Base-by-base conservation (phyloP, 1,284 basidiomycete genomes). In the Vanrija humicola region DNA sequence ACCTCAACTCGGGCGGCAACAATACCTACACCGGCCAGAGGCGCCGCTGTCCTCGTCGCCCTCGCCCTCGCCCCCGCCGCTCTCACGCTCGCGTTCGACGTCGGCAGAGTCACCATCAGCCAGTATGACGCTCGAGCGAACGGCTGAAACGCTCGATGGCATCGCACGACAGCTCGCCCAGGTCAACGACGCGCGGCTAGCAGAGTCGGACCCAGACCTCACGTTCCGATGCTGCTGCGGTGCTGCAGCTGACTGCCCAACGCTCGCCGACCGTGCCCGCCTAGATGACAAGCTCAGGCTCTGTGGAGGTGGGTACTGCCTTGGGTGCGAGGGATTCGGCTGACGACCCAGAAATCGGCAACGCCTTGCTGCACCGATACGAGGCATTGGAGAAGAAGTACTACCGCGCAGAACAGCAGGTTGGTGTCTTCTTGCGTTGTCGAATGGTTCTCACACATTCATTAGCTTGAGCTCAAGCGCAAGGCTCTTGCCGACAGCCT, bases 301-400 rank as follows among this genome's bases (percentile, higher is more conserved):
- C 45, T 90, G 89, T 73, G 90, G 89, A 69, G 89, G 90, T 91
- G 68, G 59, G 84, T 80, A 16, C 21, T 34, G 28, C n/a, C n/a
- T 46, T 21, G 53, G 56, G 52, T 23, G 21, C 21, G 46, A 16
- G 21, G 16, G 23, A 39, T 16, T 46, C 21, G 25, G 39, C 48
- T 59, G 50, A 59, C 50, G 6, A 3, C 25, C 18, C 64, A 91
- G 92, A 96, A 79, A 87, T 97, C 46, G 94, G 94, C 1, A 89
- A 92, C 74, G 92, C 92, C 1, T 77, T 98, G 45, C 75, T 97
- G 47, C 85, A 88, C 67, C 81, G 87, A 59, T 90, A 93, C 71
- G 92, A 95, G 75, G 88, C 87, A 71, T 82, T 92, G 48, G 84
- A 87, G 53, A 81, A 82, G 63, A 84, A 86, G 65, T 83, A 87